Evolutionary conservation across 108 stramenopile genomes (phyloP).

Genomic region (Chaetoceros tenuissimus): DNA sequence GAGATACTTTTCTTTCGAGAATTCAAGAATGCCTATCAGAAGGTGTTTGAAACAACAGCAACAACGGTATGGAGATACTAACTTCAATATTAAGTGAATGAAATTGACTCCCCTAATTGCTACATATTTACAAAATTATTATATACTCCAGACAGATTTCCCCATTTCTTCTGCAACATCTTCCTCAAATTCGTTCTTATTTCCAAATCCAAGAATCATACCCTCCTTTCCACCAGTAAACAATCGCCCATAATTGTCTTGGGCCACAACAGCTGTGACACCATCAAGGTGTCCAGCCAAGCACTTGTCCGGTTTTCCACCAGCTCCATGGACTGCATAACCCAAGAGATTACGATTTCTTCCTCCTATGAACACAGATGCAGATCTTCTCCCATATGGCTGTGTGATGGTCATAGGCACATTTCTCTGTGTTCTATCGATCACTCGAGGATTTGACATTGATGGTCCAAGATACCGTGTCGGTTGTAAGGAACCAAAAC

Average conservation of each 20-base stretch:
- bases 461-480: conserved; percentile 13
- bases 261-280: conserved; percentile 33
- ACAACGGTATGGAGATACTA: conserved; percentile 12
- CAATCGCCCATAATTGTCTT: conserved; percentile 19
- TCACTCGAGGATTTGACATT: conserved; percentile 9
- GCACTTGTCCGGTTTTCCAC: conserved; percentile 36
- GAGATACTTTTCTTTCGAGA: conserved; percentile 17
- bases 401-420: background rate
- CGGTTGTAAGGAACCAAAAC: conserved; percentile 21
- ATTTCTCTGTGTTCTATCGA: background rate
- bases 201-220: conserved; percentile 39
- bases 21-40: conserved; percentile 33
- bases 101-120: too few species aligned
- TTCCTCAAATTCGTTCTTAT: background rate
- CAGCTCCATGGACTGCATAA: conserved; percentile 35
- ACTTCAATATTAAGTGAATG: too few species aligned
- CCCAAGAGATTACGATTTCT: conserved; percentile 22
- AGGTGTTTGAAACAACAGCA: conserved; percentile 34
- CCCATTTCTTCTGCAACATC: too few species aligned
- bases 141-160: too few species aligned
- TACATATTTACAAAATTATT: too few species aligned
- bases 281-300: conserved; percentile 52
- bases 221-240: conserved; percentile 66
- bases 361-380: conserved; percentile 20
- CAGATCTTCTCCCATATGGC: background rate